Percentiles rank a stretch among this genome's conserved stretches.
Conservation (phyloP, 2,329 filamentous ascomycete genomes). For the Ceratocystis destructans region DNA sequence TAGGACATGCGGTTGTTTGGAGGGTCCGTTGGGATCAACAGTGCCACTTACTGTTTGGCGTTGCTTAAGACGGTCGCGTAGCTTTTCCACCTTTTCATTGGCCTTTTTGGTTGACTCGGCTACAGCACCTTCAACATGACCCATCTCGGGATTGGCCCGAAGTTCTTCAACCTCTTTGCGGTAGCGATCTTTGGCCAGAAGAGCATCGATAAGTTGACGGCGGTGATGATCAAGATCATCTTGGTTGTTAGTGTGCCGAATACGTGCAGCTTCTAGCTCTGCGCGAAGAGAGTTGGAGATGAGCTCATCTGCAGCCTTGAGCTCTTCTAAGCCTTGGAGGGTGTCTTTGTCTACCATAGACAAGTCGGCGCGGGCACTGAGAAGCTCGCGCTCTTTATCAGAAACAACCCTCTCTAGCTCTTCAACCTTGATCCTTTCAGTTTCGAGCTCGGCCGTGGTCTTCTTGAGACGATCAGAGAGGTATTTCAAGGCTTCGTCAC, state of each 20-base stretch:
- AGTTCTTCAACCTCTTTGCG: conserved; percentile 39
- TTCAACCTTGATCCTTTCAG: conserved; percentile 30
- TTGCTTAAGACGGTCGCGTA: conserved; percentile 40
- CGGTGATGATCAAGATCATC: conserved; percentile 44
- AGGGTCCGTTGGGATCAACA: background rate
- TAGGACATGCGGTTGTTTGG: conserved; percentile 5
- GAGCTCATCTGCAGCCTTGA: conserved; percentile 46
- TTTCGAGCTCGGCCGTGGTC: conserved; percentile 35
- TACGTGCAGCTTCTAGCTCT: conserved; percentile 43
- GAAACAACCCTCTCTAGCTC: conserved; percentile 36
- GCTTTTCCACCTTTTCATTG: conserved; percentile 44
- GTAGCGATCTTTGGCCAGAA: conserved; percentile 47
- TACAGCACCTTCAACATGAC: conserved; percentile 25
- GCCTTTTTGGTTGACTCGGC: conserved; percentile 31
- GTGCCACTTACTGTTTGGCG: conserved; percentile 42
- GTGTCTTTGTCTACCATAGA: conserved; percentile 42
- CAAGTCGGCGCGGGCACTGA: conserved; percentile 40
- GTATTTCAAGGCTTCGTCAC: conserved; percentile 25
- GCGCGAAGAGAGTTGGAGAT: conserved; percentile 44
- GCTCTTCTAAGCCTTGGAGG: conserved; percentile 40
- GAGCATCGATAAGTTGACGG: conserved; percentile 44
- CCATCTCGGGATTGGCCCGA: conserved; percentile 26
- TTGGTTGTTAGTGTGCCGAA: conserved; percentile 35
- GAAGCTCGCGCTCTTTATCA: conserved; percentile 42
- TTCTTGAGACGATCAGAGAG: conserved; percentile 30